phyloP scores from a whole-genome alignment of 768 basidiomycete genomes.

The Trametes cingulata region DNA sequence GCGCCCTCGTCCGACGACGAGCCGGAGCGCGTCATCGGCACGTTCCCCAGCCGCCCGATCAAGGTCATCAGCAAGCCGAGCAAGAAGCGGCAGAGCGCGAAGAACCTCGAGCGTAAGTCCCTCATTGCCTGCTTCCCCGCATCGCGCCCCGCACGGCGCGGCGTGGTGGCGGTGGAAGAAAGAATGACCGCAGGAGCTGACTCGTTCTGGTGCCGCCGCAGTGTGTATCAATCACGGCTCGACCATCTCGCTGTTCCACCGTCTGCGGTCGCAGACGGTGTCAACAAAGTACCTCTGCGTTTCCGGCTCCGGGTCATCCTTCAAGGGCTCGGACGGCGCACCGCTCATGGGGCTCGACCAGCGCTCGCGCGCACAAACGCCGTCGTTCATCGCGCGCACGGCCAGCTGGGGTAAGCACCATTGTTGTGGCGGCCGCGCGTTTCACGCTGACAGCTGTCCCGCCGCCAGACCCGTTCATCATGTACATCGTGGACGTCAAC shows the following conservation, averaged over 20 bases:
- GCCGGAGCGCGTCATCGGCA: slow-evolving; percentile 80
- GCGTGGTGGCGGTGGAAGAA: background rate
- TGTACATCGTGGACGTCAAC: slow-evolving; percentile 96
- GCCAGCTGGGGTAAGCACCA: slow-evolving; percentile 77
- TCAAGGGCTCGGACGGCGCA: slow-evolving; percentile 91
- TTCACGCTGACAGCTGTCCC: slow-evolving; percentile 21
- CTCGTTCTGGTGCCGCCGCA: slow-evolving; percentile 29
- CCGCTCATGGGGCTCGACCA: slow-evolving; percentile 80
- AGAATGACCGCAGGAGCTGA: slow-evolving; percentile 1
- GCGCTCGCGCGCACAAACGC: slow-evolving; percentile 68
- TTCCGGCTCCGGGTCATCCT: slow-evolving; percentile 87
- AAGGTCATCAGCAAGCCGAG: slow-evolving; percentile 98
- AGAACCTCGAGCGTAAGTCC: slow-evolving; percentile 85
- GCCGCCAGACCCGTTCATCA: slow-evolving; percentile 80
- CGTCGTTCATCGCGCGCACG: slow-evolving; percentile 87
- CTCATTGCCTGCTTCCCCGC: background rate
- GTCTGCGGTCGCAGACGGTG: slow-evolving; percentile 92
- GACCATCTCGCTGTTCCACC: slow-evolving; percentile 93
- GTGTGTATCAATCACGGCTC: slow-evolving; percentile 97
- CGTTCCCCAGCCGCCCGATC: slow-evolving; percentile 92
- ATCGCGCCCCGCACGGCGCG: slow-evolving; percentile 16
- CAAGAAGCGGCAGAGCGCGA: slow-evolving; percentile 93
- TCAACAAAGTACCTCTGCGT: slow-evolving; percentile 96
- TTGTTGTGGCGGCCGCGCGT: slow-evolving; percentile 13
- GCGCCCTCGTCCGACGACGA: slow-evolving; percentile 80